Conservation (phyloP, 75 land plant genomes). For the Gnetum montanum region DNA sequence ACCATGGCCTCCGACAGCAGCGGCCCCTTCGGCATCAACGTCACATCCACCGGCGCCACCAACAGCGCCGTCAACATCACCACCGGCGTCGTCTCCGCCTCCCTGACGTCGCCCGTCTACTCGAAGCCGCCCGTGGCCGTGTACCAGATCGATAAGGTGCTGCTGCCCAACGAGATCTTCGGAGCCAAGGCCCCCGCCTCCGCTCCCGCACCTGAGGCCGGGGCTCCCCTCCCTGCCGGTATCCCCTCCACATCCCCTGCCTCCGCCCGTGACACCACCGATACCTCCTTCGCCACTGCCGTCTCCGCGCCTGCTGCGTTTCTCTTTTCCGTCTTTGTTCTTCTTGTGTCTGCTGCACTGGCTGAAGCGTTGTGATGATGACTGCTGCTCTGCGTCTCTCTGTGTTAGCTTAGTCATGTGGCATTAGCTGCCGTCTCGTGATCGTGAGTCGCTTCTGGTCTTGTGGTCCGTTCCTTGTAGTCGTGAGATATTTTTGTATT, state of each 20-base stretch:
- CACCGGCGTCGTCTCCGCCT: constrained; percentile 39
- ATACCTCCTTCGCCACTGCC: no score
- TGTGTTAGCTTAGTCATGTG: no score
- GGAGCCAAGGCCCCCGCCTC: constrained; percentile 24
- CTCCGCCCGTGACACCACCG: background rate
- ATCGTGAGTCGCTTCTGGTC: no score
- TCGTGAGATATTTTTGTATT: no score
- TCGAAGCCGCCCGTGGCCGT: constrained; percentile 47
- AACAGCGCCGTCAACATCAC: constrained; percentile 11
- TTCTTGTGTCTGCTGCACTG: no score
- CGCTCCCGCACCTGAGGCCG: constrained; percentile 22
- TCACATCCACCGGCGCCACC: constrained; percentile 31
- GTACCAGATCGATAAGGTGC: constrained; percentile 57
- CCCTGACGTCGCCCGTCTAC: constrained; percentile 28
- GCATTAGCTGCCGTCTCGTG: no score
- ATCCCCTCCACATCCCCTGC: background rate
- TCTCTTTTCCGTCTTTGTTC: no score
- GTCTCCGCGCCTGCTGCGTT: no score
- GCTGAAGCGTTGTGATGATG: no score
- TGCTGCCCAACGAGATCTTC: constrained; percentile 45
- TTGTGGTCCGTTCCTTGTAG: no score
- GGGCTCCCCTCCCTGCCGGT: background rate
- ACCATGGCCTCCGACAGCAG: constrained; percentile 36
- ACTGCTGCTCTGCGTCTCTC: no score
- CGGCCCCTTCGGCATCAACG: constrained; percentile 40